Base-by-base conservation (phyloP, 441 rosid species). In the Geranium incanum region DNA sequence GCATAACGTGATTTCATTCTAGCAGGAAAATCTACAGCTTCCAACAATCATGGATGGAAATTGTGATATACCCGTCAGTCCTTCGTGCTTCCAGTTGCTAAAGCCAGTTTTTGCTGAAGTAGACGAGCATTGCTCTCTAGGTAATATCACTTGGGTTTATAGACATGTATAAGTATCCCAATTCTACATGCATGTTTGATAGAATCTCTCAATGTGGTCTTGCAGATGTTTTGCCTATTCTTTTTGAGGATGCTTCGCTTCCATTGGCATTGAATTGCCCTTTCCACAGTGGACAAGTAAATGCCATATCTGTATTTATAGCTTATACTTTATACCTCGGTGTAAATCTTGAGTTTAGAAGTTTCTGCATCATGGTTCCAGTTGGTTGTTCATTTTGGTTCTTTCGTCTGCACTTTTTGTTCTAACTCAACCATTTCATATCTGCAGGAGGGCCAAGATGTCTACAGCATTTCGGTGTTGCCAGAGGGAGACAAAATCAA, bases 401-500 rank as follows among this genome's bases (percentile, higher is more conserved):
- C 59, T 52, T 52, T 52, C 59, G 16, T 52, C 59, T 52, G 59
- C 6, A n/a, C n/a, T 52, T n/a, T 52, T 52, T 52, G 13, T 52
- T 52, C 16, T n/a, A 16, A 12, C 6, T 52, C 59, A 52, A 52
- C 59, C 15, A 41, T 78, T 18, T 18, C 9, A 6, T 77, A 70
- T 77, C 63, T 79, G 73, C 83, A 91, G 98, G 90, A 48, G 57
- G 57, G 81, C 59, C 77, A 82, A 82, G 92, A 87, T 69, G 84
- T 83, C 68, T 88, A 85, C 76, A 86, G 86, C 77, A 80, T 88
- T 81, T 85, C 97, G 11, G 78, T 87, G 74, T 65, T 91, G 74
- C 87, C 97, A 4, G 95, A 86, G 28, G 85, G 84, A 84, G 91
- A 81, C 38, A 78, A 77, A 36, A 50, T 66, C 7, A 75, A 78